Evolutionary conservation across 192 early-diverging fungal species (phyloP).

Genomic region (Mortierella hygrophila): DNA sequence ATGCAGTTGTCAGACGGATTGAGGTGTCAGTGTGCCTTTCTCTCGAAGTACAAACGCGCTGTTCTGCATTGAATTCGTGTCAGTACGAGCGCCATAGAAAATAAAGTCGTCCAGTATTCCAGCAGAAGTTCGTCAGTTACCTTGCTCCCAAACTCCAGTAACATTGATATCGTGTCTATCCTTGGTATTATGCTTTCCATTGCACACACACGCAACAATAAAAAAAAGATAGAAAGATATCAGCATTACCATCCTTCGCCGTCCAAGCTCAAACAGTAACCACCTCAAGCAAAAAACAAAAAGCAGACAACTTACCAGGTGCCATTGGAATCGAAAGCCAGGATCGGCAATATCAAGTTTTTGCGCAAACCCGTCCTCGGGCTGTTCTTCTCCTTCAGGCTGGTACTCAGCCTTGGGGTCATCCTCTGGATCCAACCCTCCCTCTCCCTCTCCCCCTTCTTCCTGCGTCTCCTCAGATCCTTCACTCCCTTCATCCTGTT

Average conservation of each 20-base stretch:
- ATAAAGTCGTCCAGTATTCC: too few relatives aligned
- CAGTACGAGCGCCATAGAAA: too few relatives aligned
- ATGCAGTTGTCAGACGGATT: neutral
- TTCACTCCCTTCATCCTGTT: neutral
- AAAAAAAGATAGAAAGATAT: neutral
- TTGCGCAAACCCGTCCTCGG: slow-evolving; percentile 18
- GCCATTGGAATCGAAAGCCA: slow-evolving; percentile 85
- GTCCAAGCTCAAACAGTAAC: neutral
- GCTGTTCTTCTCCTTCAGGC: slow-evolving; percentile 22
- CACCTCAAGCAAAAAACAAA: neutral
- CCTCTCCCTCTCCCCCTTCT: neutral
- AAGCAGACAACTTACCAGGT: slow-evolving; percentile 67
- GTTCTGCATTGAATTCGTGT: neutral
- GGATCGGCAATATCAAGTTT: slow-evolving; percentile 74
- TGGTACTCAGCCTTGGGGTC: slow-evolving; percentile 25
- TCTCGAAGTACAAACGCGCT: neutral
- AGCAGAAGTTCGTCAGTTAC: neutral
- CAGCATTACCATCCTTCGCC: neutral
- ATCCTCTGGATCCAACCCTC: neutral
- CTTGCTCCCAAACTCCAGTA: slow-evolving; percentile 85
- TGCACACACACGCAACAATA: neutral
- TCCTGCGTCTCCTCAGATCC: neutral
- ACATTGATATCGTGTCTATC: slow-evolving; percentile 91
- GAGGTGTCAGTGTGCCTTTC: neutral
- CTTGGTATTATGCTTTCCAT: slow-evolving; percentile 38